A percentile compares a stretch with the other conserved stretches of the same genome.
phyloP scores from a whole-genome alignment of 1,284 basidiomycete species.

The Malassezia slooffiae region DNA sequence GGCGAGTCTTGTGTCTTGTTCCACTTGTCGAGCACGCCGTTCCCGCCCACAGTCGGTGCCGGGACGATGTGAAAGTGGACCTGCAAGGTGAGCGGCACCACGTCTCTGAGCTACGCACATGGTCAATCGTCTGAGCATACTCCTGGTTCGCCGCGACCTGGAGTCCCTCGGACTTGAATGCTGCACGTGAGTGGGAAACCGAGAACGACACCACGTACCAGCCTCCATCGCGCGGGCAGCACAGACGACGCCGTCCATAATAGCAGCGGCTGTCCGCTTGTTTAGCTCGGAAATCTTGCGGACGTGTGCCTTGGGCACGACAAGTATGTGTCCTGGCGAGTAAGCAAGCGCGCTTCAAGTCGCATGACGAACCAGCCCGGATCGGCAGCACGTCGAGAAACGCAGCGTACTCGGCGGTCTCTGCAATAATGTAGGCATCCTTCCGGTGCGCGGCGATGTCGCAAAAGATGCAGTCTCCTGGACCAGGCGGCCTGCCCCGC shows the following conservation, averaged over 20 bases:
- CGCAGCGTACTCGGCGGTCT: constrained; percentile 3
- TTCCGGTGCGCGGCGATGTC: constrained; percentile 2
- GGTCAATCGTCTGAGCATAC: constrained; percentile 12
- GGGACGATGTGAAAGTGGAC: constrained; percentile 16
- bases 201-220: constrained; percentile 1
- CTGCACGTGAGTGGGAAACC: background rate
- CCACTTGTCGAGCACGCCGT: constrained; percentile 3
- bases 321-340: constrained; percentile 7
- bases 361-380: constrained; percentile 6
- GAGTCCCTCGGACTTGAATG: constrained; percentile 2
- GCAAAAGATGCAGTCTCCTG: constrained; percentile 6
- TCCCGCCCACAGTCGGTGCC: background rate
- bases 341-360: background rate
- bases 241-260: constrained; percentile 3
- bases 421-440: constrained; percentile 7
- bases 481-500: too few relatives aligned
- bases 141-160: constrained; percentile 14
- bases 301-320: constrained; percentile 9
- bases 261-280: background rate
- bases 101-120: too few relatives aligned
- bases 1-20: background rate
- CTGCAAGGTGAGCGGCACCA: too few relatives aligned
- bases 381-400: constrained; percentile 13
- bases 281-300: background rate
- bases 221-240: constrained; percentile 11